phyloP scores from a whole-genome alignment of 2,329 filamentous ascomycete genomes.

The Fusarium protoensiforme region DNA sequence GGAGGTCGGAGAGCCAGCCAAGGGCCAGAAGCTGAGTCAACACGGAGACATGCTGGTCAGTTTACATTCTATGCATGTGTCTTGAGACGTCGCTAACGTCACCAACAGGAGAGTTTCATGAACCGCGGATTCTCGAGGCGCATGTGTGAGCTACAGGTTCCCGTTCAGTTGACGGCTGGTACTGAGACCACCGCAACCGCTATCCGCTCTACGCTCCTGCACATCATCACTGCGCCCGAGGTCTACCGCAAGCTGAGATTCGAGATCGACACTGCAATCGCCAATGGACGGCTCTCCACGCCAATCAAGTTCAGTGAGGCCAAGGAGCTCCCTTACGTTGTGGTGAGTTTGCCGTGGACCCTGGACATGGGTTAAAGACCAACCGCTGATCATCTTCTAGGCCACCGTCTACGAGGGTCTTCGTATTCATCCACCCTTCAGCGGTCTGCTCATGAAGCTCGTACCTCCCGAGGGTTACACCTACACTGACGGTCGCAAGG shows the following conservation, averaged over 20 bases:
- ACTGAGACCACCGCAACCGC: slow-evolving; percentile 11
- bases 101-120: background rate
- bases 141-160: background rate
- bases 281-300: background rate
- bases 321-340: background rate
- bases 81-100: too few relatives aligned
- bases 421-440: slow-evolving; percentile 10
- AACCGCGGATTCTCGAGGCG: background rate
- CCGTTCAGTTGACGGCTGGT: slow-evolving; percentile 2
- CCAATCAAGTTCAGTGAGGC: slow-evolving; percentile 1
- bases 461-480: too few relatives aligned
- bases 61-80: too few relatives aligned
- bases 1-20: too few relatives aligned
- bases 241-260: background rate
- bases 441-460: background rate
- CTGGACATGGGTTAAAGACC: too few relatives aligned
- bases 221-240: background rate
- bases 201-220: background rate
- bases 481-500: too few relatives aligned
- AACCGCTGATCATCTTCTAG: too few relatives aligned
- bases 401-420: slow-evolving; percentile 9
- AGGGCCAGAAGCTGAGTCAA: too few relatives aligned
- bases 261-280: slow-evolving; percentile 2
- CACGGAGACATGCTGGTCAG: too few relatives aligned
- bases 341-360: too few relatives aligned